Percentiles rank a stretch among this genome's conserved stretches.
Evolutionary conservation across 495 filamentous ascomycete genomes (phyloP).

Genomic region (Lepraria neglecta): DNA sequence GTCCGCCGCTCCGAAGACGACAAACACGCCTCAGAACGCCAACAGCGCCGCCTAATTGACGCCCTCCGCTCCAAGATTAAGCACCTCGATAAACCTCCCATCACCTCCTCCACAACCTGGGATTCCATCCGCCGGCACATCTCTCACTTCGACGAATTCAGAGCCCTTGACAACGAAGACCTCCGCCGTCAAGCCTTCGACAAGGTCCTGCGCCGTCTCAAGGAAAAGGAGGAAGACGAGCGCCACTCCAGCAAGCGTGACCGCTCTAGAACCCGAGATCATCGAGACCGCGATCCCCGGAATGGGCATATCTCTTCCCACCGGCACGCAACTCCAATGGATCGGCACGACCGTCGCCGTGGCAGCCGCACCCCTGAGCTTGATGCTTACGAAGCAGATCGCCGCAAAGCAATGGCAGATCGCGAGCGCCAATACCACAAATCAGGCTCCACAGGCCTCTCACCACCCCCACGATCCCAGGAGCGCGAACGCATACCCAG

Average conservation of each 20-base stretch:
- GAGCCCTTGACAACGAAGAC: slow-evolving; percentile 73
- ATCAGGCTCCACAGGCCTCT: slow-evolving; percentile 57
- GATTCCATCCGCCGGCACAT: slow-evolving; percentile 74
- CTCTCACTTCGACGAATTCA: slow-evolving; percentile 74
- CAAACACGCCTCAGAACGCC: slow-evolving; percentile 71
- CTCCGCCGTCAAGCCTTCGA: slow-evolving; percentile 80
- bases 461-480: slow-evolving; percentile 50
- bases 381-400: slow-evolving; percentile 83
- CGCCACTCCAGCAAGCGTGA: slow-evolving; percentile 49
- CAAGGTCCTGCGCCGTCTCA: slow-evolving; percentile 81
- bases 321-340: slow-evolving; percentile 45
- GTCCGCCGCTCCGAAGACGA: slow-evolving; percentile 75
- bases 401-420: slow-evolving; percentile 77
- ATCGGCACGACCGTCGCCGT: slow-evolving; percentile 44
- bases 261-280: slow-evolving; percentile 47
- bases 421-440: slow-evolving; percentile 84
- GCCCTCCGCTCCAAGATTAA: slow-evolving; percentile 82
- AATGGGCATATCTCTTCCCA: slow-evolving; percentile 37
- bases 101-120: slow-evolving; percentile 71
- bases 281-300: slow-evolving; percentile 50
- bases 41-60: slow-evolving; percentile 79
- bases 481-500: slow-evolving; percentile 42
- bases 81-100: slow-evolving; percentile 73
- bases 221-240: slow-evolving; percentile 83
- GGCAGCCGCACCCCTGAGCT: slow-evolving; percentile 72